Evolutionary conservation across 352 stramenopile genomes (phyloP).

Genomic region (Globisporangium canariense): DNA sequence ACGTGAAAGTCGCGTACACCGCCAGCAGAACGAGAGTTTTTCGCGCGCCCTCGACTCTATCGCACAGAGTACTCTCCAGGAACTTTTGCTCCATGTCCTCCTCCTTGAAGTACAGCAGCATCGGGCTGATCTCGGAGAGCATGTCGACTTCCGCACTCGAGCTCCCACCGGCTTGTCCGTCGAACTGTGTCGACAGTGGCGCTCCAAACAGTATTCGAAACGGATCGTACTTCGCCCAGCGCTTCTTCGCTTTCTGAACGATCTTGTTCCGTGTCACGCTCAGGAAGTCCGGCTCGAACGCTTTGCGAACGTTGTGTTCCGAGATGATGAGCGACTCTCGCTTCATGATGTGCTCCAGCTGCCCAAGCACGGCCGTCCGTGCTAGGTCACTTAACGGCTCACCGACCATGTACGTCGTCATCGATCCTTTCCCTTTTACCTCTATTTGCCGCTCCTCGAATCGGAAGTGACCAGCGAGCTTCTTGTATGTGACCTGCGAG

Average conservation of each 20-base stretch:
- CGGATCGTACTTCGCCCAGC: slow-evolving; percentile 60
- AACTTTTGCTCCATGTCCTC: slow-evolving; percentile 75
- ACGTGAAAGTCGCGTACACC: slow-evolving; percentile 62
- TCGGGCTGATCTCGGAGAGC: slow-evolving; percentile 53
- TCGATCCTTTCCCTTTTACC: slow-evolving; percentile 83
- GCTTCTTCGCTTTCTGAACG: slow-evolving; percentile 43
- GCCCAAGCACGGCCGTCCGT: slow-evolving; percentile 47
- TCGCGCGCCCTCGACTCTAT: slow-evolving; percentile 63
- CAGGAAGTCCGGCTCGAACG: slow-evolving; percentile 53
- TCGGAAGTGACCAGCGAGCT: slow-evolving; percentile 65
- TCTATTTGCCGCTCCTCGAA: slow-evolving; percentile 82
- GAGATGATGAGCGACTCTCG: slow-evolving; percentile 61
- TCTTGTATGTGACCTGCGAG: slow-evolving; percentile 81
- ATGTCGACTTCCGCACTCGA: slow-evolving; percentile 60
- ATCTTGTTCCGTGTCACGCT: slow-evolving; percentile 46
- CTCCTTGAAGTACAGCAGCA: slow-evolving; percentile 66
- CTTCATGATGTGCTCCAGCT: slow-evolving; percentile 67
- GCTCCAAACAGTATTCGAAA: slow-evolving; percentile 53
- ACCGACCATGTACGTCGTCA: slow-evolving; percentile 83
- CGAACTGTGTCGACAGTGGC: slow-evolving; percentile 29
- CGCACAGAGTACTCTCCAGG: slow-evolving; percentile 52
- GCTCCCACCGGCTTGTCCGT: slow-evolving; percentile 19
- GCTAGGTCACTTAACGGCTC: slow-evolving; percentile 65
- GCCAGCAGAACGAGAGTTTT: slow-evolving; percentile 52
- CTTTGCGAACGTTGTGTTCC: slow-evolving; percentile 34